Evolutionary conservation across 2,329 filamentous ascomycete genomes (phyloP).

Genomic region (Fusarium clavum): DNA sequence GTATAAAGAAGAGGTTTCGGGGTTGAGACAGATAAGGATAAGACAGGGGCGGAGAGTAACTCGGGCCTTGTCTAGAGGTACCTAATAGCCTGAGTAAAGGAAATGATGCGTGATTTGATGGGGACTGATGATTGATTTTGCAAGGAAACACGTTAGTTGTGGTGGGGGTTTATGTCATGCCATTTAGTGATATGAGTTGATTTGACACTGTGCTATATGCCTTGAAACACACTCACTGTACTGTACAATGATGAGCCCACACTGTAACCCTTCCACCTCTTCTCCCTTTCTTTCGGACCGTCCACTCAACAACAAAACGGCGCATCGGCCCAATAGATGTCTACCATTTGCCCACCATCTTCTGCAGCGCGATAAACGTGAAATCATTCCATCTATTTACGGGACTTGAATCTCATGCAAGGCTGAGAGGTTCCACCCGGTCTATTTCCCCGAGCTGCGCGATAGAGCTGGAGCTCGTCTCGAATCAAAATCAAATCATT

Average conservation of each 20-base stretch:
- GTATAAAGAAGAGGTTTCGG: constrained; percentile 25
- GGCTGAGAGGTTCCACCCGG: constrained; percentile 37
- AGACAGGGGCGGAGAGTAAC: constrained; percentile 31
- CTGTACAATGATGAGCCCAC: constrained; percentile 23
- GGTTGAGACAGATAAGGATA: constrained; percentile 32
- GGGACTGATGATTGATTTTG: constrained; percentile 41
- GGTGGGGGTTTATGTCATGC: constrained; percentile 46
- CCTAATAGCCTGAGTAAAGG: constrained; percentile 27
- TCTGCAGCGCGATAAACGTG: constrained; percentile 12
- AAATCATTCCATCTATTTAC: constrained; percentile 8
- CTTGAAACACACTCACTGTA: neutral
- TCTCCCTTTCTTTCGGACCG: constrained; percentile 35
- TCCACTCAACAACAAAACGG: constrained; percentile 39
- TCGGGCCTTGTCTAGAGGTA: constrained; percentile 18
- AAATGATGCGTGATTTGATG: constrained; percentile 51
- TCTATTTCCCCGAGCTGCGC: constrained; percentile 28
- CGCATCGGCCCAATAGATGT: constrained; percentile 43
- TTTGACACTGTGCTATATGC: constrained; percentile 15
- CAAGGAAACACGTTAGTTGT: constrained; percentile 45
- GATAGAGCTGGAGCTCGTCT: neutral
- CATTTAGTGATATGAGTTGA: constrained; percentile 22
- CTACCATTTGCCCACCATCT: constrained; percentile 35
- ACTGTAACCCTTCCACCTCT: constrained; percentile 8
- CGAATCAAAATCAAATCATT: constrained; percentile 14
- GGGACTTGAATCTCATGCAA: constrained; percentile 37